Evolutionary conservation across 1,284 basidiomycete genomes (phyloP).

Genomic region (Fomitopsis palustris): DNA sequence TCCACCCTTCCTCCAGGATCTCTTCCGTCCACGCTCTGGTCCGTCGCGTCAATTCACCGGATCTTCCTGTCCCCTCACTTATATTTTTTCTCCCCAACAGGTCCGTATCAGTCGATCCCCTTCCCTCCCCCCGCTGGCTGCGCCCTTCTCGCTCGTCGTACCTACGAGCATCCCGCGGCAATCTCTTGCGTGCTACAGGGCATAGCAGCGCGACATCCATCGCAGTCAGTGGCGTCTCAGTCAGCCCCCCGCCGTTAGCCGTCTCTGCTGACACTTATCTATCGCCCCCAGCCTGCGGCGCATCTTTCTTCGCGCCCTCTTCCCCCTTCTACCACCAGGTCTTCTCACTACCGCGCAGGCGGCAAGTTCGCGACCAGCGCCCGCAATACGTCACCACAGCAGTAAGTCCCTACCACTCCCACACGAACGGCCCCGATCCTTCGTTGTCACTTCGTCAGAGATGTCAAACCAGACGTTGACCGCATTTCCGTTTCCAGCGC

Average conservation of each 20-base stretch:
- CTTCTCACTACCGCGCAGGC: not conserved
- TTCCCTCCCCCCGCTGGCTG: not conserved
- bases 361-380: not conserved
- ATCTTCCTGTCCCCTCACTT: not conserved
- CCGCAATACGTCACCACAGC: not conserved
- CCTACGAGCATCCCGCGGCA: not conserved
- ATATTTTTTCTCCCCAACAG: not conserved
- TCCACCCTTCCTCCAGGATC: not conserved
- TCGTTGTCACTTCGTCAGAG: not conserved
- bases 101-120: not conserved
- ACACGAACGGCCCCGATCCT: not conserved
- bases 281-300: not conserved
- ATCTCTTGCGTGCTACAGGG: not conserved
- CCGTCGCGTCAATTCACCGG: not conserved
- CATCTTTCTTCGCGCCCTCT: not conserved
- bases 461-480: not conserved
- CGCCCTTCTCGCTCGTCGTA: not conserved
- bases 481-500: not conserved
- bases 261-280: not conserved
- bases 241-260: not conserved
- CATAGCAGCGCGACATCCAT: not conserved
- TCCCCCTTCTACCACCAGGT: not conserved
- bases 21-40: not conserved
- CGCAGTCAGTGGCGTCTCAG: not conserved
- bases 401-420: not conserved